Base-by-base conservation (phyloP, 352 stramenopile species). In the Hyaloperonospora arabidopsidis region DNA sequence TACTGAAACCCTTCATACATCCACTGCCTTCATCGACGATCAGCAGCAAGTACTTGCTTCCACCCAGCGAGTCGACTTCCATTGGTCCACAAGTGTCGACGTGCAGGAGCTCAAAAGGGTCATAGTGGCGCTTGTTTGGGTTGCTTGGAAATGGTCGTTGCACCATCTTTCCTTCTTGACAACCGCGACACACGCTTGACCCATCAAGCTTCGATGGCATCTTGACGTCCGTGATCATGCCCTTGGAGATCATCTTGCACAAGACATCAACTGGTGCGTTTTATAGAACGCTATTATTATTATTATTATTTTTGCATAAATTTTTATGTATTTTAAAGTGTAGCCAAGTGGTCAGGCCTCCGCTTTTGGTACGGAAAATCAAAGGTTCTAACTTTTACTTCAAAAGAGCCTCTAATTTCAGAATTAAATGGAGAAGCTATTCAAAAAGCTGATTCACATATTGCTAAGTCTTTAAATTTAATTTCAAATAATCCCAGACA, bases 21-120 rank as follows among this genome's bases (percentile, higher is more conserved):
- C n/a, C 38, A 22, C 38, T 45, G 13, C 2, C 8, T 45, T 45
- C 38, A 17, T 45, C 38, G 13, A 45, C 11, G 11, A 45, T 22
- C 1, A 45, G 38, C 8, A 45, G 38, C 38, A 45, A 22, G 22
- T 45, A 45, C n/a, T n/a, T 45, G 18, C 2, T 45, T 5, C 11
- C 11, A 43, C 36, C 36, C 32, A 38, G 36, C 36, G 6, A n/a
- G 17, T 17, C 36, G 36, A 17, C 14, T 18, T 43, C 13, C 43
- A 35, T n/a, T 1, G 21, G 22, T 12, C 13, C 22, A 21, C 43
- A 49, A 21, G 17, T 49, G 10, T 34, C 21, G n/a, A 49, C 32
- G 22, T 49, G 21, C 10, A 35, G 43, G 19, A 49, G 19, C 43
- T 49, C 43, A 21, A 34, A 49, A 10, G 43, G 8, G 10, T 49